Conservation (phyloP, 208 protist genomes). For the Acanthamoeba lenticulata region DNA sequence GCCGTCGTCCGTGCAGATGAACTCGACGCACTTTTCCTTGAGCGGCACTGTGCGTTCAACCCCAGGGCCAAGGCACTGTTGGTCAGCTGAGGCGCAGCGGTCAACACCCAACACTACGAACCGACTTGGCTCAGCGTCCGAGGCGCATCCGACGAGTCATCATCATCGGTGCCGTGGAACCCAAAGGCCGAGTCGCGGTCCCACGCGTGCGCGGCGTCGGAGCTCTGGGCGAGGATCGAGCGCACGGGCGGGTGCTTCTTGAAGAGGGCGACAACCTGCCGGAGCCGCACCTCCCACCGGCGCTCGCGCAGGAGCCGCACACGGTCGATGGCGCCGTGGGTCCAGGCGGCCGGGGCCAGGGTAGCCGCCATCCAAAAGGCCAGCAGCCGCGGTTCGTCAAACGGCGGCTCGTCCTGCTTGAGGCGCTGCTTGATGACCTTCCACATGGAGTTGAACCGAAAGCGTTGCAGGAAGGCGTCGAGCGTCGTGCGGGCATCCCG, state of each 20-base stretch:
- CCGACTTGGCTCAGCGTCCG: not conserved
- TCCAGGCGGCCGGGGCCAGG: slow-evolving; percentile 8
- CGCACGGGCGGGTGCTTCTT: slow-evolving; percentile 22
- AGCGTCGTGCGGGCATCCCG: not conserved
- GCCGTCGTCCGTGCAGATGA: slow-evolving; percentile 1
- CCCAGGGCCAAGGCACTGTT: too few species aligned
- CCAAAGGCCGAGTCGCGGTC: not conserved
- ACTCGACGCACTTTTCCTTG: slow-evolving; percentile 56
- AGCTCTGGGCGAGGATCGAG: not conserved
- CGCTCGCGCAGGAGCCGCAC: slow-evolving; percentile 37
- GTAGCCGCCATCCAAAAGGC: slow-evolving; percentile 46
- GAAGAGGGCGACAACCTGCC: slow-evolving; percentile 18
- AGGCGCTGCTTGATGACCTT: slow-evolving; percentile 48
- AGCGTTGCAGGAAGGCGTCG: not conserved
- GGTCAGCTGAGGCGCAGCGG: not conserved
- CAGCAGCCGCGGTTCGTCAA: not conserved
- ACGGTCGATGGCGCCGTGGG: not conserved
- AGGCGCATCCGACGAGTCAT: not conserved
- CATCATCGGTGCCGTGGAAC: not conserved
- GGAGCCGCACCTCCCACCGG: not conserved
- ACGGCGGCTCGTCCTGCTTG: slow-evolving; percentile 4
- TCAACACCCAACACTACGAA: not conserved
- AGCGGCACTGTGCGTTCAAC: not conserved
- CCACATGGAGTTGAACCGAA: slow-evolving; percentile 41
- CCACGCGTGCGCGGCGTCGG: not conserved